Evolutionary conservation across 176 grass and related monocot genomes (phyloP).

Genomic region (Oryza punctata): DNA sequence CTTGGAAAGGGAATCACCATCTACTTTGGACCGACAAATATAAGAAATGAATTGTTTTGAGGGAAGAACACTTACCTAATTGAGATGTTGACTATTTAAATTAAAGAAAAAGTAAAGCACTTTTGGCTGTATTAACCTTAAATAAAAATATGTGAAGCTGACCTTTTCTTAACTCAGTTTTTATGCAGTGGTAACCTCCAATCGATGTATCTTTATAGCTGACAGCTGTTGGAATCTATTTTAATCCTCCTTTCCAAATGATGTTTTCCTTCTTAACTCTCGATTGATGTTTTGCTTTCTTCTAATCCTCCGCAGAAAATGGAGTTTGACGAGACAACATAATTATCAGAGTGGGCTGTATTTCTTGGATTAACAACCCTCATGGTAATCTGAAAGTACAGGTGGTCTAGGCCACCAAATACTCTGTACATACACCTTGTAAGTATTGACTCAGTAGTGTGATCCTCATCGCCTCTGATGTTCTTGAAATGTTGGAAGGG

Average conservation of each 20-base stretch:
- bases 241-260: background rate
- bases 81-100: background rate
- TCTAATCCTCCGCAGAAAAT: constrained; percentile 43
- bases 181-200: background rate
- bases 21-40: background rate
- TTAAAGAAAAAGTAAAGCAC: background rate
- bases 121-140: background rate
- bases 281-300: background rate
- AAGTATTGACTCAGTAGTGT: constrained; percentile 34
- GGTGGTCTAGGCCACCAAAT: constrained; percentile 11
- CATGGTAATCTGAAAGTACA: constrained; percentile 30
- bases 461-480: constrained; percentile 6
- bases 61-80: background rate
- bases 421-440: constrained; percentile 47
- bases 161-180: background rate
- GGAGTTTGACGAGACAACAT: constrained; percentile 53
- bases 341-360: constrained; percentile 4
- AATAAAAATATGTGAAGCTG: background rate
- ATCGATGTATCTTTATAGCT: background rate
- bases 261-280: background rate
- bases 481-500: constrained; percentile 36
- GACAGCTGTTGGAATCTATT: background rate
- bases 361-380: constrained; percentile 26
- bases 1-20: background rate
- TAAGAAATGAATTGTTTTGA: background rate